Evolutionary conservation across 257 asterid genomes (phyloP).

Genomic region (Avicennia marina): DNA sequence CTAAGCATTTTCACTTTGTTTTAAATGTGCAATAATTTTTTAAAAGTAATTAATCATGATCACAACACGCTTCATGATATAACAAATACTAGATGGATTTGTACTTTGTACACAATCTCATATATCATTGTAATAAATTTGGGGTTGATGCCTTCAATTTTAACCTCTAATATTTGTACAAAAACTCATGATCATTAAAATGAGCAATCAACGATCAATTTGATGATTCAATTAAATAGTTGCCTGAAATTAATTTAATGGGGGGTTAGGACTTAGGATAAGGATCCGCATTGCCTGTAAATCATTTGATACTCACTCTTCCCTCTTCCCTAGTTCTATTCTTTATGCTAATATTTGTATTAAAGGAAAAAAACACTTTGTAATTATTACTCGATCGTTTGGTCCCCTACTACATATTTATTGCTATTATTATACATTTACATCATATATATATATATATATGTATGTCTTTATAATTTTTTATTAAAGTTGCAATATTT

Average conservation of each 20-base stretch:
- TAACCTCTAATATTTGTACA: too few species aligned
- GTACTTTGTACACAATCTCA: too few species aligned
- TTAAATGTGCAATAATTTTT: too few species aligned
- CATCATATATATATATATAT: not conserved
- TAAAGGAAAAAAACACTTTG: not conserved
- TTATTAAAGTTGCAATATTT: not conserved
- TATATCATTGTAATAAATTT: too few species aligned
- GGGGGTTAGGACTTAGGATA: not conserved
- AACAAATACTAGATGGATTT: too few species aligned
- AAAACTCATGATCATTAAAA: too few species aligned
- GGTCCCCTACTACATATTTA: slow-evolving; percentile 17
- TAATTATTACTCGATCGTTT: not conserved
- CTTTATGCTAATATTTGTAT: not conserved
- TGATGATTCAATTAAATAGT: too few species aligned
- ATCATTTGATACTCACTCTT: slow-evolving; percentile 8
- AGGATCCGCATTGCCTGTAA: not conserved
- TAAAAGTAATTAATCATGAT: too few species aligned
- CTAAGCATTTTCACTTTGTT: slow-evolving; percentile 11
- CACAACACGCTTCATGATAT: too few species aligned
- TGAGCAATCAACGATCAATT: too few species aligned
- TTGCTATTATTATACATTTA: not conserved
- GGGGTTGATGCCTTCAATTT: too few species aligned
- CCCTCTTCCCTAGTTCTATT: not conserved
- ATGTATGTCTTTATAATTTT: not conserved
- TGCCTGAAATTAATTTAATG: not conserved